A percentile compares a stretch with the other conserved stretches of the same genome.
Conservation (phyloP, 768 basidiomycete genomes). For the Tephrocybe sp. region DNA sequence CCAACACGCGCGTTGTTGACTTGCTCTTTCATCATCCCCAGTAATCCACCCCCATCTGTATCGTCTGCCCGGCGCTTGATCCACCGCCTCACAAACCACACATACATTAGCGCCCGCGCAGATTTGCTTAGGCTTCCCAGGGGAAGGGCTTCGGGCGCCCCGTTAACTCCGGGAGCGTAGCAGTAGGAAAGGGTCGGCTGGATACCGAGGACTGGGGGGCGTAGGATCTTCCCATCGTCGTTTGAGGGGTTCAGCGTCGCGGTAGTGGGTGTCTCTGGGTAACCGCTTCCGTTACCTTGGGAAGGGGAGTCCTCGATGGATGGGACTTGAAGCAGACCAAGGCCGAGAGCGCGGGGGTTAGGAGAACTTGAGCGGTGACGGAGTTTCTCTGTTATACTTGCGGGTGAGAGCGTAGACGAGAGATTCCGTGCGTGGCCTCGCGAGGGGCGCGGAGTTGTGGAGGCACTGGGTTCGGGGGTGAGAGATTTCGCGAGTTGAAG, state of each 20-base stretch:
- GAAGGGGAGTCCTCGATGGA: constrained; percentile 10
- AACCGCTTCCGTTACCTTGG: constrained; percentile 2
- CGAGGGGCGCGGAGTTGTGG: constrained; percentile 11
- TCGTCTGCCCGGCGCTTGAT: constrained; percentile 48
- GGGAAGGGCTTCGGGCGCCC: constrained; percentile 8
- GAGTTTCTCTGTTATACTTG: constrained; percentile 6
- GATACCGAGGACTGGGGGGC: constrained; percentile 57
- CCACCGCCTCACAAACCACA: constrained; percentile 79
- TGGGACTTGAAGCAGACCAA: constrained; percentile 14
- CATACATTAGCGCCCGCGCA: constrained; percentile 45
- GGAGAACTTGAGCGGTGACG: constrained; percentile 19
- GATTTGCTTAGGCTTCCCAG: constrained; percentile 6
- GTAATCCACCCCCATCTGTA: constrained; percentile 38
- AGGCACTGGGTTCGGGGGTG: constrained; percentile 9
- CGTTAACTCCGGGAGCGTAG: constrained; percentile 20
- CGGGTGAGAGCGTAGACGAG: constrained; percentile 11
- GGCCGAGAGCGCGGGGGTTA: constrained; percentile 11
- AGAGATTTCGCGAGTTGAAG: constrained; percentile 7
- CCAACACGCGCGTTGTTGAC: no score
- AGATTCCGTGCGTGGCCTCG: constrained; percentile 15
- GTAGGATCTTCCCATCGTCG: constrained; percentile 17
- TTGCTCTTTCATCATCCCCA: constrained; percentile 25
- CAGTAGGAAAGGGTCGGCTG: constrained; percentile 62
- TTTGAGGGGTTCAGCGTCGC: not conserved
- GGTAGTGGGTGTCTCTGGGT: not conserved